Base-by-base conservation (phyloP, 768 basidiomycete species). In the Tylopilus vinaceipallidus region DNA sequence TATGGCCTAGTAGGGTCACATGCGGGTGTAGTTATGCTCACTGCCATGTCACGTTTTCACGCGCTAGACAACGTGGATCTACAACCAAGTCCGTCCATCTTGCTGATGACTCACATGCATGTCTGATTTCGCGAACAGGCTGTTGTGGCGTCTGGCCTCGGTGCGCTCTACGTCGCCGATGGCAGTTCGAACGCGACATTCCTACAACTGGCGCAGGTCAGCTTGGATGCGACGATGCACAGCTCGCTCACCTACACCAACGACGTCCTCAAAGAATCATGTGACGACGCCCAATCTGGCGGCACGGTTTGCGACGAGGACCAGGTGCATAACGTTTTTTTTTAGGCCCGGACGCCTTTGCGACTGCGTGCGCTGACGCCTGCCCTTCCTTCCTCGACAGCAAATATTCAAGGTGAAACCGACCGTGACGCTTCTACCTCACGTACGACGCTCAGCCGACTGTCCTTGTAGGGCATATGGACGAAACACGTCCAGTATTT, bases 111-210 rank as follows among this genome's bases (percentile, higher is more conserved):
- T 37, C 9, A 1, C 17, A 16, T 20, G 2, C 12, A 3, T 22
- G 2, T 42, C 38, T 45, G 24, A 44, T n/a, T 33, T 4, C n/a
- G 16, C 13, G 19, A 37, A 34, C 46, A 81, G 77, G 78, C 75
- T 10, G 79, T 83, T 34, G 73, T 82, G 40, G 80, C 78, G 14
- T 78, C 78, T 30, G 79, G 78, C 16, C 66, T 82, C 8, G 75
- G 69, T 7, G 74, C 74, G 22, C 73, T 82, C 6, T 74, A 63
- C 30, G 70, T 57, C 6, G 73, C 73, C 23, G 74, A 71, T 0
- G 65, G 68, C 0, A 62, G 66, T 4, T 42, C 24, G 4, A 65
- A 80, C 55, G 55, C 48, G 27, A 66, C 70, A 2, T 61, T 76
- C 10, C 65, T 81, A 27, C 64, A 71, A 24, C 66, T 77, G 58